Evolutionary conservation across 441 rosid species (phyloP), one percentile per base, ranked within the genome.

Genomic region (Geranium incanum): DNA sequence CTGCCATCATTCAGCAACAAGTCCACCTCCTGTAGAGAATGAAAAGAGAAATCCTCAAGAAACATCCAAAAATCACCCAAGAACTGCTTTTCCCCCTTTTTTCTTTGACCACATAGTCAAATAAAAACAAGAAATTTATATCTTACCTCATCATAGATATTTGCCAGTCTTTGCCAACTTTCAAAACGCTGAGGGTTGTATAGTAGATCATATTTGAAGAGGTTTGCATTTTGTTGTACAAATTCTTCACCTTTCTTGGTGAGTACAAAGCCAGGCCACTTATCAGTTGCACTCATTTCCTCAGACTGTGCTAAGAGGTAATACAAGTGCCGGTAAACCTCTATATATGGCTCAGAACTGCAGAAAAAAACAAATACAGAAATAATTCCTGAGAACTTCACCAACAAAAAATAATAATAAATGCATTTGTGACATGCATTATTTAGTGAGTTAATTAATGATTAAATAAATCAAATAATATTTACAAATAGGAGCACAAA

Each of bases 1-100:
- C 99, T 95, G 73, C 99, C 99, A 83, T 95, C 99, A 83, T 95
- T 95, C 75, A 95, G 86, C 87, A 95, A 75, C 89, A 95, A 89
- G 76, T 95, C 99, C 72, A 95, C 99, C 81, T 95, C 99, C 98
- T 95, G 90, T 62, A 75, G 77, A 60, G 57, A 72, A 84, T 77
- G 71, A 69, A 79, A 80, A 73, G 38, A 70, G 43, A 81, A 38
- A n/a, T 67, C 68, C 64, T 67, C 57, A 74, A 75, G 41, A 3
- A 38, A 43, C 37, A 18, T 36, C 70, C 72, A 67, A 81, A 62
- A 33, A 77, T 63, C 18, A 36, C 57, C 77, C 74, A 71, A 66
- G 18, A 13, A 52, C 36, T 39, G 68, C 18, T 52, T 60, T 37
- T 11, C 15, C 71, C 66, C 59, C 36, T 66, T 59, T 6, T 60